Evolutionary conservation across 306 rosid genomes (phyloP).

Genomic region (Alnus glutinosa): DNA sequence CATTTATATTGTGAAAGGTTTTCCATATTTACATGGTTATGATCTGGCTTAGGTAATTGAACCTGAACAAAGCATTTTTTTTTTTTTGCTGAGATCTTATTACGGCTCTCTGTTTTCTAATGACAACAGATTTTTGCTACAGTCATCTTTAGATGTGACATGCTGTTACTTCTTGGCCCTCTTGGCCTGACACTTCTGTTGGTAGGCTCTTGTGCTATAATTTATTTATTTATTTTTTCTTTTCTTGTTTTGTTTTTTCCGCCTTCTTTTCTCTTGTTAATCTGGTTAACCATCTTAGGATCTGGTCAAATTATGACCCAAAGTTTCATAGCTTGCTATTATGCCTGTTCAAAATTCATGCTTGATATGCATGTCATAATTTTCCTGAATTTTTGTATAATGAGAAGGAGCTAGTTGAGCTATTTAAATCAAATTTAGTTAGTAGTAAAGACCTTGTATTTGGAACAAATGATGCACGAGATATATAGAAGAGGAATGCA

Average conservation of each 20-base stretch:
- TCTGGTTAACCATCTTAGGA: conserved; percentile 8
- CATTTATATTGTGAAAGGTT: neutral
- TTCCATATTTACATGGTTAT: neutral
- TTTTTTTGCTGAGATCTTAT: conserved; percentile 17
- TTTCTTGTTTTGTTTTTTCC: neutral
- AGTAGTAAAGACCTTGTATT: neutral
- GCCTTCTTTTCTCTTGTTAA: neutral
- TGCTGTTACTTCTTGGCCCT: conserved; percentile 77
- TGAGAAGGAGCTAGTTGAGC: neutral
- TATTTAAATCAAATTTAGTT: neutral
- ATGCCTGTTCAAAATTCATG: neutral
- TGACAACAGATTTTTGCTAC: conserved; percentile 83
- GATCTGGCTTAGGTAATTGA: too few species aligned
- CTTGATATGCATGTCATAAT: neutral
- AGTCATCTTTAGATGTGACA: conserved; percentile 79
- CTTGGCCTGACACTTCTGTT: conserved; percentile 74
- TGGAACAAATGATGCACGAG: neutral
- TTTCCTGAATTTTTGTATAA: neutral
- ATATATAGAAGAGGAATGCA: neutral
- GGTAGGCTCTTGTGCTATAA: conserved; percentile 47
- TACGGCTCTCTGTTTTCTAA: conserved; percentile 20
- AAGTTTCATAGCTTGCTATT: neutral
- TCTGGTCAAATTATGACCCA: neutral
- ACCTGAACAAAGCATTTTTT: neutral
- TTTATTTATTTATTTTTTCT: conserved; percentile 1